phyloP scores from a whole-genome alignment of 2,329 filamentous ascomycete genomes.

The Phialophora verrucosa region DNA sequence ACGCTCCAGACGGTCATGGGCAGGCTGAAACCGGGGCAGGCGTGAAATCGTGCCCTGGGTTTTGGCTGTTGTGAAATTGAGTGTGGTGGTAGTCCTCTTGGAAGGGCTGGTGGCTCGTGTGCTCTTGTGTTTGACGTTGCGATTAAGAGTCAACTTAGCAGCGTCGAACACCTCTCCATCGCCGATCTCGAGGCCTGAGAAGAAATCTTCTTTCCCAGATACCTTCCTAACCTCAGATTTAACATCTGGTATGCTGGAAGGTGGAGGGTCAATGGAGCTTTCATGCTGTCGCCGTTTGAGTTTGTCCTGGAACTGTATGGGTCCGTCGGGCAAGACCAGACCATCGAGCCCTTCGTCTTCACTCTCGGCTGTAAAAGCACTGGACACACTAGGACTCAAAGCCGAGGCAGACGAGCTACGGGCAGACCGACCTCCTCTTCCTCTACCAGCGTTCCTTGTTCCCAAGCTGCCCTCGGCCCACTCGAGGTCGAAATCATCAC shows the following conservation, averaged over 20 bases:
- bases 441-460: conserved; percentile 85
- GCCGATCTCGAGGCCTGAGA: conserved; percentile 84
- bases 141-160: conserved; percentile 81
- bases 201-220: conserved; percentile 71
- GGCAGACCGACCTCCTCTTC: conserved; percentile 76
- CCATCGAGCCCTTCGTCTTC: conserved; percentile 92
- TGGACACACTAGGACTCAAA: conserved; percentile 89
- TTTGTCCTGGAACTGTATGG: conserved; percentile 80
- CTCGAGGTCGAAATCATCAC: conserved; percentile 79
- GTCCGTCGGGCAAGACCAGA: conserved; percentile 81
- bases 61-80: conserved; percentile 90
- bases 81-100: conserved; percentile 71
- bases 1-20: conserved; percentile 67
- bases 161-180: conserved; percentile 81
- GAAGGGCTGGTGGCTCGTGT: conserved; percentile 69
- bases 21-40: conserved; percentile 70
- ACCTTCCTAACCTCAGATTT: conserved; percentile 41
- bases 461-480: conserved; percentile 94
- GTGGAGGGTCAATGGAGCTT: conserved; percentile 45
- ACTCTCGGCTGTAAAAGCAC: conserved; percentile 87
- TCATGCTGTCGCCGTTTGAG: conserved; percentile 71
- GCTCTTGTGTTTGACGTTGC: conserved; percentile 87
- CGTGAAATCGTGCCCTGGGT: conserved; percentile 64
- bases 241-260: conserved; percentile 45
- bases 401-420: conserved; percentile 87